A percentile compares a stretch with the other conserved stretches of the same genome.
Evolutionary conservation across 495 filamentous ascomycete species (phyloP).

Genomic region (Apiosordaria backusii): DNA sequence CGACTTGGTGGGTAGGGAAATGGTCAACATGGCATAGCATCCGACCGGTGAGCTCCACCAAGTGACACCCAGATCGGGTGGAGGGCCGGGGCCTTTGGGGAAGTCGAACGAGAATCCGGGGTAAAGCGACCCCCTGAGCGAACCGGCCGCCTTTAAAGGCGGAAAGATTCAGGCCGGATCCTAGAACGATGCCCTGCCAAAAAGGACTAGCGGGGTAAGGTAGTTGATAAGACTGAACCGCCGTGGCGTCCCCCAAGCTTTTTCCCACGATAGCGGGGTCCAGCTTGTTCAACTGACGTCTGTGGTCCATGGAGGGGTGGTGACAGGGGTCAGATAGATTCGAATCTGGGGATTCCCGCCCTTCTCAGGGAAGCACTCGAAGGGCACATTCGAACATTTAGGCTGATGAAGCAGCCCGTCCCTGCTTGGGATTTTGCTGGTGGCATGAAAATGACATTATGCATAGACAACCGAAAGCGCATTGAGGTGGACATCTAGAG

Average conservation of each 20-base stretch:
- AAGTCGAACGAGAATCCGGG: slow-evolving; percentile 28
- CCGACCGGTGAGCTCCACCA: not conserved
- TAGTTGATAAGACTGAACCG: not conserved
- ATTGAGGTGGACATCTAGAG: not conserved
- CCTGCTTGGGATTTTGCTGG: not conserved
- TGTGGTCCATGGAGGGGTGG: not conserved
- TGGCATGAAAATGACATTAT: not conserved
- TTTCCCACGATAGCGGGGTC: not conserved
- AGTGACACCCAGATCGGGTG: not conserved
- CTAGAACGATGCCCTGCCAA: not conserved
- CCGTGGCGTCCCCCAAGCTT: not conserved
- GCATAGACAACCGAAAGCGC: not conserved
- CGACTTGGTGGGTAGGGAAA: no score
- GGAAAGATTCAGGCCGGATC: not conserved
- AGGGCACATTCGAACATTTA: slow-evolving; percentile 3
- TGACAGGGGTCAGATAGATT: slow-evolving; percentile 4
- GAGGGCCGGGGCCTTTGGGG: not conserved
- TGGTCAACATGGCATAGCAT: not conserved
- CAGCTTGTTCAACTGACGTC: not conserved
- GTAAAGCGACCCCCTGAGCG: slow-evolving; percentile 19
- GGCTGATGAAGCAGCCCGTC: slow-evolving; percentile 9
- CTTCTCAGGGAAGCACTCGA: not conserved
- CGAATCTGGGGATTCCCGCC: slow-evolving; percentile 21
- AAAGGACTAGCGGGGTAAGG: slow-evolving; percentile 17
- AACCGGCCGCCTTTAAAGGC: slow-evolving; percentile 4